Conservation (phyloP, 164 flowering plant genomes). For the Warburgia ugandensis region DNA sequence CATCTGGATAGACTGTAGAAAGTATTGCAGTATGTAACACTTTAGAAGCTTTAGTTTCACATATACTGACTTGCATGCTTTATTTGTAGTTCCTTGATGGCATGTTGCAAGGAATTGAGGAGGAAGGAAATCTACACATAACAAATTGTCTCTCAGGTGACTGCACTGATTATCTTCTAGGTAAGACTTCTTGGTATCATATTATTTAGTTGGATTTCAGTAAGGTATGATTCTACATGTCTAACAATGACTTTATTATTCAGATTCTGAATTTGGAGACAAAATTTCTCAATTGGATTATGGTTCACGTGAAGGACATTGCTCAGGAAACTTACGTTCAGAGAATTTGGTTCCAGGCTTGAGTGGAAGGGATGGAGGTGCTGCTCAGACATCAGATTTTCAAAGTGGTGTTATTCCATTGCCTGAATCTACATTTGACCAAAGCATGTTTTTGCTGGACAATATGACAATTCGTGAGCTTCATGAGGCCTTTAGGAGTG, state of each 20-base stretch:
- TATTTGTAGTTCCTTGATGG: conserved; percentile 38
- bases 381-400: conserved; percentile 30
- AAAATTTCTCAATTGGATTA: conserved; percentile 25
- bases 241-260: background rate
- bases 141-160: conserved; percentile 29
- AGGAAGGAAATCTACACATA: conserved; percentile 33
- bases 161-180: conserved; percentile 56
- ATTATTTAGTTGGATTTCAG: background rate
- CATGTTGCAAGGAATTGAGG: conserved; percentile 37
- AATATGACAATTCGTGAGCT: conserved; percentile 24
- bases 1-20: background rate
- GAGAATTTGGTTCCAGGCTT: conserved; percentile 32
- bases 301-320: conserved; percentile 25
- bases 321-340: conserved; percentile 26
- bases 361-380: conserved; percentile 25
- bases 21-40: background rate
- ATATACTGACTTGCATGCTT: background rate
- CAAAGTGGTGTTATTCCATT: conserved; percentile 22
- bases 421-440: conserved; percentile 18
- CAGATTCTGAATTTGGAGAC: conserved; percentile 46
- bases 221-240: conserved; percentile 3
- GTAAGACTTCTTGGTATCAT: conserved; percentile 19
- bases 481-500: conserved; percentile 25
- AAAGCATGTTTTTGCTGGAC: conserved; percentile 19
- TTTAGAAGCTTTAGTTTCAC: background rate